Conservation (phyloP, 202 grass and related monocot species). For the Bolboschoenoplectus hybrid region DNA sequence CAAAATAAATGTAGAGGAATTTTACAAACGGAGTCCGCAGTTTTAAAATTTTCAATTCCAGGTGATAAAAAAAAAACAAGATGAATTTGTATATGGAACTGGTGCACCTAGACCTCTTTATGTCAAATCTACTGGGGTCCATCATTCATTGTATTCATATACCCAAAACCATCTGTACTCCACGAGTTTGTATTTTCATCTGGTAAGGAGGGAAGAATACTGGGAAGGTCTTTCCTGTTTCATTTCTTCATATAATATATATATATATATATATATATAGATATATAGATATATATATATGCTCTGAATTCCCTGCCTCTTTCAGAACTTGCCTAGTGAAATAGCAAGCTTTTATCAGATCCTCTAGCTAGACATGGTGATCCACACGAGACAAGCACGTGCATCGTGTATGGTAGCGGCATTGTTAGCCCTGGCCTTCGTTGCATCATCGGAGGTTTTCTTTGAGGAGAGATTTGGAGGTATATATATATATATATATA, state of each 20-base stretch:
- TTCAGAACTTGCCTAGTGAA: no score
- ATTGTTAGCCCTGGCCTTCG: no score
- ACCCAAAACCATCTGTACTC: neutral
- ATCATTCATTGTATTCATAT: neutral
- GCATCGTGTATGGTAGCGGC: no score
- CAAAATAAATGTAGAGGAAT: neutral
- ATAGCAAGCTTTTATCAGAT: no score
- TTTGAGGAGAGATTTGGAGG: no score
- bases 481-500: no score
- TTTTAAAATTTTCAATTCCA: neutral
- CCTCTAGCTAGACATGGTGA: no score
- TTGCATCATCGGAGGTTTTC: no score
- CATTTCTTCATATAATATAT: conserved; percentile 8
- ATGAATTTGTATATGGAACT: neutral
- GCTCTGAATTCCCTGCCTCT: no score
- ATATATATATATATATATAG: no score
- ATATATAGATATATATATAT: no score
- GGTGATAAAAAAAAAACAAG: neutral
- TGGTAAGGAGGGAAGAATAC: neutral
- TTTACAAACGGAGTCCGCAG: neutral
- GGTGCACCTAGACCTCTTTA: neutral
- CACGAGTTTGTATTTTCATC: neutral
- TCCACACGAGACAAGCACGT: no score
- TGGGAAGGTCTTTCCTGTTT: conserved; percentile 19
- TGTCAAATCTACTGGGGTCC: neutral